Percentiles rank a stretch among this genome's conserved stretches.
Evolutionary conservation across 495 filamentous ascomycete genomes (phyloP).

Genomic region (Halenospora varia): DNA sequence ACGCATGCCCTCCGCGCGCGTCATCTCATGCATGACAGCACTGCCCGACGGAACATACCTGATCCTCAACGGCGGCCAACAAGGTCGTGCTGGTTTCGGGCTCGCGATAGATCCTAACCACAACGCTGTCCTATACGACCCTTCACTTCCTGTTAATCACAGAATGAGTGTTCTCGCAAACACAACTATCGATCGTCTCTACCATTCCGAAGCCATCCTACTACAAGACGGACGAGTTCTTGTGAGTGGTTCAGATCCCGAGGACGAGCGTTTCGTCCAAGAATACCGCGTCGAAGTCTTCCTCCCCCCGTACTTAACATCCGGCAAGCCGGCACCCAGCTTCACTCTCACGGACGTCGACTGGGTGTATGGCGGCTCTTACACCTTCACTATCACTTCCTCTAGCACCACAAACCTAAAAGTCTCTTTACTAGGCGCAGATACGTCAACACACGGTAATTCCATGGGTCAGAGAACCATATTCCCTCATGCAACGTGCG

Average conservation of each 20-base stretch:
- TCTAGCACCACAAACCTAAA: slow-evolving; percentile 30
- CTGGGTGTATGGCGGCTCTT: slow-evolving; percentile 38
- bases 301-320: slow-evolving; percentile 57
- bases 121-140: slow-evolving; percentile 63
- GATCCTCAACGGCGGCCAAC: slow-evolving; percentile 55
- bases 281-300: slow-evolving; percentile 67
- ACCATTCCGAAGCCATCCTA: slow-evolving; percentile 62
- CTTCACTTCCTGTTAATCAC: slow-evolving; percentile 44
- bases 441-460: slow-evolving; percentile 59
- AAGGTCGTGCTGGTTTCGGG: slow-evolving; percentile 62
- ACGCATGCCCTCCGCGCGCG: slow-evolving; percentile 62
- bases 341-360: slow-evolving; percentile 45
- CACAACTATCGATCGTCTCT: slow-evolving; percentile 59
- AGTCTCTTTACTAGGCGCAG: slow-evolving; percentile 53
- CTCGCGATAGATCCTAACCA: slow-evolving; percentile 51
- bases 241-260: slow-evolving; percentile 60
- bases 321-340: slow-evolving; percentile 41
- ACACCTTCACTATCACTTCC: slow-evolving; percentile 36
- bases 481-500: slow-evolving; percentile 50
- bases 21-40: slow-evolving; percentile 60
- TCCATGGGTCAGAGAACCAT: slow-evolving; percentile 59
- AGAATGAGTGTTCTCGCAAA: slow-evolving; percentile 63
- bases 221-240: slow-evolving; percentile 64
- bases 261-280: slow-evolving; percentile 42
- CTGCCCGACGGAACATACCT: slow-evolving; percentile 64